Percentiles rank a stretch among this genome's conserved stretches.
These are phyloP conservation scores for Carallia pectinifolia DNA, from an alignment of 345 rosid species.

Conservation along the genomic window DNA sequence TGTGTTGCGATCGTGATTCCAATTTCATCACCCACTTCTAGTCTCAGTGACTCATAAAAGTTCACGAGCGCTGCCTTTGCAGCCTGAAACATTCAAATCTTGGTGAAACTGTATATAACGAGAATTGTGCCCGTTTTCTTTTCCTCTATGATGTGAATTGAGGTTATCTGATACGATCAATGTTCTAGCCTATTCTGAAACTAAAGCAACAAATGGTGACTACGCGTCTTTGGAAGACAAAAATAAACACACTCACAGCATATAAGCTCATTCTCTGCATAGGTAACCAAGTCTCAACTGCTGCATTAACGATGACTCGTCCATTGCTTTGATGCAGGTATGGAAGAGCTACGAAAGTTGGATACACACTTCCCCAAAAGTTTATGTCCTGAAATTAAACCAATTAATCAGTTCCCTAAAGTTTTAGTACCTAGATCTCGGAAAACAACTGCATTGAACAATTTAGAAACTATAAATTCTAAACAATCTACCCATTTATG, in stretches of 20 bases:
- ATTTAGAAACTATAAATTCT: too few relatives aligned
- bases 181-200: too few relatives aligned
- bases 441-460: not conserved
- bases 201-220: too few relatives aligned
- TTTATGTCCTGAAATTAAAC: conserved; percentile 57
- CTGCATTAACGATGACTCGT: conserved; percentile 65
- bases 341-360: conserved; percentile 82
- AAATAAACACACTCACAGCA: conserved; percentile 50
- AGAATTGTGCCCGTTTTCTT: too few relatives aligned
- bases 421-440: not conserved
- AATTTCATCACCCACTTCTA: conserved; percentile 63
- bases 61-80: conserved; percentile 83
- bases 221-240: not conserved
- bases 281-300: conserved; percentile 91
- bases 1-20: conserved; percentile 87
- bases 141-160: too few relatives aligned
- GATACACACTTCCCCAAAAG: conserved; percentile 45
- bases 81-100: conserved; percentile 40
- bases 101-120: too few relatives aligned
- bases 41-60: conserved; percentile 72
- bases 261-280: conserved; percentile 1
- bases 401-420: not conserved
- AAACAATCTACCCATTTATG: not conserved
- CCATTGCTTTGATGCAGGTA: conserved; percentile 65
- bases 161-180: too few relatives aligned